Base-by-base conservation (phyloP, 164 flowering plant genomes). In the Vitis amurensis region DNA sequence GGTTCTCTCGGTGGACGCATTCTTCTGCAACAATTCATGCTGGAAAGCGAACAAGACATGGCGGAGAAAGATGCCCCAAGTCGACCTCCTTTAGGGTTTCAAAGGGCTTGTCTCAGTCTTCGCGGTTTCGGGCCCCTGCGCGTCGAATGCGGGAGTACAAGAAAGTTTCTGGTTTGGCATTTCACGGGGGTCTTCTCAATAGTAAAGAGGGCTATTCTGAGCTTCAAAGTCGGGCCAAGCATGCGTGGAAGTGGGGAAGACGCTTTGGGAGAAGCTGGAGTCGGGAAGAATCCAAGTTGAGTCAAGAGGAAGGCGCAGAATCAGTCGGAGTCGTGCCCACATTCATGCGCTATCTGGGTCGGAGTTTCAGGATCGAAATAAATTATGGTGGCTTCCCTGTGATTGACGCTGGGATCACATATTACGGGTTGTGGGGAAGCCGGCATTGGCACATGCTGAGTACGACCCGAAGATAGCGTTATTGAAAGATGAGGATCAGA, bases 351-450 rank as follows among this genome's bases (percentile, higher is more conserved):
- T 90, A 13, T 51, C 90, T 12, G 90, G 88, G 63, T 69, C 72
- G 67, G 91, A 88, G 58, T 91, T 92, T 60, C 4, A 50, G 64
- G 66, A 62, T 2, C 67, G 67, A 0, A 81, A 85, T 62, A 71
- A 16, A 56, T 96, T 64, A 48, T 91, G 84, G 82, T 79, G 70
- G 70, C 59, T 93, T 57, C 98, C 98, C 0, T 96, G 98, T 72
- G 99, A 37, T 66, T 96, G 55, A 87, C 92, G 0, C 67, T 93
- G 72, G 98, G 99, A 15, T 93, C 99, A 0, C 92, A 88, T 59
- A 72, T 96, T 55, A 88, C 98, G 3, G 3, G 69, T 96, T 14
- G 92, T 96, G 59, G 98, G 91, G 52, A 88, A 71, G 76, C 98
- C 99, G 4, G 48, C 72, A 61, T 17, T 13, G 50, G 95, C 98